Percentiles rank a stretch among this genome's conserved stretches.
phyloP scores from a whole-genome alignment of 2,329 filamentous ascomycete genomes.

The Colletotrichum falcatum region DNA sequence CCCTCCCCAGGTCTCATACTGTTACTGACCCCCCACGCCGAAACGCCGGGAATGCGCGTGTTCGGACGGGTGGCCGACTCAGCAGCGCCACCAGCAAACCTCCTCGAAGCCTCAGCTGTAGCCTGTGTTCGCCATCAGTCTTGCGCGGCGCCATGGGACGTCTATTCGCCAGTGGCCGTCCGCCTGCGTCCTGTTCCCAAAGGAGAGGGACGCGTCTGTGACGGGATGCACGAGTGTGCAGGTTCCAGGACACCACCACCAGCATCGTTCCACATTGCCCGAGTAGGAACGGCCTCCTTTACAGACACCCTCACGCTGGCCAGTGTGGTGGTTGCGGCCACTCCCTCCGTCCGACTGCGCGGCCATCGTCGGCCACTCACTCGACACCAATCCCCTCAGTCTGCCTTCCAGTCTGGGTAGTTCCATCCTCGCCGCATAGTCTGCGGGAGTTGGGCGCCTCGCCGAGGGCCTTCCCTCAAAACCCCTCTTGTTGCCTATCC shows the following conservation, averaged over 20 bases:
- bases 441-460: slow-evolving; percentile 17
- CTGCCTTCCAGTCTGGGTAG: background rate
- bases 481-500: background rate
- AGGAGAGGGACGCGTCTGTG: slow-evolving; percentile 38
- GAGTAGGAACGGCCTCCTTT: background rate
- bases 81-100: slow-evolving; percentile 12
- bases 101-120: slow-evolving; percentile 3
- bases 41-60: slow-evolving; percentile 2
- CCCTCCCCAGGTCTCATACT: background rate
- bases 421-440: slow-evolving; percentile 13
- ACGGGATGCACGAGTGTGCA: slow-evolving; percentile 39
- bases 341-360: slow-evolving; percentile 5
- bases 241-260: slow-evolving; percentile 36
- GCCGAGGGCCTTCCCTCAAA: background rate
- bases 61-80: background rate
- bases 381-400: slow-evolving; percentile 14
- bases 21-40: slow-evolving; percentile 10
- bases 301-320: slow-evolving; percentile 18
- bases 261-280: slow-evolving; percentile 1
- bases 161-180: slow-evolving; percentile 2
- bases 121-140: background rate
- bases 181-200: slow-evolving; percentile 29
- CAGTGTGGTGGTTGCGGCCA: slow-evolving; percentile 13
- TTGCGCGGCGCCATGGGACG: slow-evolving; percentile 9
- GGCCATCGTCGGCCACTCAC: slow-evolving; percentile 22